These are phyloP conservation scores for Ophiostoma sp. DNA, from an alignment of 2,329 filamentous ascomycete genomes.

Conservation along the genomic window DNA sequence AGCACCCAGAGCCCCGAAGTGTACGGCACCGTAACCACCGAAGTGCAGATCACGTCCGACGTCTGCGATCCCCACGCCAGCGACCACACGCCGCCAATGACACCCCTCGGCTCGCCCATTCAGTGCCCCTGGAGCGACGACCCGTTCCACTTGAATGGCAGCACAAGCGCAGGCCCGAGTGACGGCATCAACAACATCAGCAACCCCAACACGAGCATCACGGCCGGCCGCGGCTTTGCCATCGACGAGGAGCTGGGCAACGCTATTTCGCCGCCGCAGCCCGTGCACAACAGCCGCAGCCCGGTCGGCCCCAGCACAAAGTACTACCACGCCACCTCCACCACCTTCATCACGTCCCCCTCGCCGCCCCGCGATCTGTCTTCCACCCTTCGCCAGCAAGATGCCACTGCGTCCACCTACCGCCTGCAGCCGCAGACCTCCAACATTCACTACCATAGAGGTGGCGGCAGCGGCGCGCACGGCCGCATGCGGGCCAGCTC, in stretches of 20 bases:
- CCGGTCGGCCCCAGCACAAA: slow-evolving; percentile 12
- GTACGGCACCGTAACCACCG: slow-evolving; percentile 50
- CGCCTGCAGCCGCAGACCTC: slow-evolving; percentile 11
- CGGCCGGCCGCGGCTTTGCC: not conserved
- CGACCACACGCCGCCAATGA: slow-evolving; percentile 20
- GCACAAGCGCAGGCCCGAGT: not conserved
- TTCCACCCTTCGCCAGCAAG: not conserved
- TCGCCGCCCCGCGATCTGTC: not conserved
- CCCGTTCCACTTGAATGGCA: slow-evolving; percentile 10
- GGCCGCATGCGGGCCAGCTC: not conserved
- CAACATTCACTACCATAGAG: not conserved
- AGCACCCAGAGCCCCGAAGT: slow-evolving; percentile 30
- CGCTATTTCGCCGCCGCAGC: not conserved
- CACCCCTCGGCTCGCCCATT: slow-evolving; percentile 16
- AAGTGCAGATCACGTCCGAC: slow-evolving; percentile 43
- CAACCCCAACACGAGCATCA: not conserved
- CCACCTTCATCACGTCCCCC: slow-evolving; percentile 21
- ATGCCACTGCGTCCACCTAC: not conserved
- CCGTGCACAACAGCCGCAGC: slow-evolving; percentile 18
- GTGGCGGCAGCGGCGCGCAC: not conserved
- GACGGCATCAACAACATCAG: not conserved
- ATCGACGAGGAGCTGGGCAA: slow-evolving; percentile 15
- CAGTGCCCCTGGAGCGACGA: slow-evolving; percentile 24
- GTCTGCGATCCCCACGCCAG: slow-evolving; percentile 24
- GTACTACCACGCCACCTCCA: slow-evolving; percentile 18